Percentiles rank a stretch among this genome's conserved stretches.
Conservation (phyloP, 768 basidiomycete genomes). For the Symmetrospora coprosmae region DNA sequence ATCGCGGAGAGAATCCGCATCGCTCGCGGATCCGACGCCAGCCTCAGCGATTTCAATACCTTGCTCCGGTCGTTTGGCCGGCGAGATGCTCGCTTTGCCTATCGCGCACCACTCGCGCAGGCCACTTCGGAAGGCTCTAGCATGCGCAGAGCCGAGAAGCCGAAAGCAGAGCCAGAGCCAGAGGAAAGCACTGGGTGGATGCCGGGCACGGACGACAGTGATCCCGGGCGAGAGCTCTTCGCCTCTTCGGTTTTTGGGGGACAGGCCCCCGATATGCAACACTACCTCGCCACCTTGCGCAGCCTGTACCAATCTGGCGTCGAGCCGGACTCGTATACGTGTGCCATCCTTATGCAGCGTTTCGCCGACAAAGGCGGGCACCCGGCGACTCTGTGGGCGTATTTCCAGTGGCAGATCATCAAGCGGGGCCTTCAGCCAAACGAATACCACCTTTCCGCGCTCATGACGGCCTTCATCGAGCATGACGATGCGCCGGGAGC, state of each 20-base stretch:
- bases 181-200: too few species aligned
- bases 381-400: neutral
- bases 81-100: too few species aligned
- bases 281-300: neutral
- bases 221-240: neutral
- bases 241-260: neutral
- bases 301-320: neutral
- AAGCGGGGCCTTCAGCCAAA: neutral
- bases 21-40: too few species aligned
- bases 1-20: too few species aligned
- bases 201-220: too few species aligned
- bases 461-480: slow-evolving; percentile 6
- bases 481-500: slow-evolving; percentile 1
- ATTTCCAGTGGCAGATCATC: neutral
- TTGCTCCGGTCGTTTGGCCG: too few species aligned
- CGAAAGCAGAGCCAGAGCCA: too few species aligned
- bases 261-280: neutral
- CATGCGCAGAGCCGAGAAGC: too few species aligned
- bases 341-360: slow-evolving; percentile 9
- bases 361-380: slow-evolving; percentile 10
- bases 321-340: neutral
- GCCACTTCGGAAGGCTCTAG: too few species aligned
- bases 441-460: slow-evolving; percentile 1
- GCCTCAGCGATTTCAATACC: too few species aligned
- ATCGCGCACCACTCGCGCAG: too few species aligned